These are phyloP conservation scores for Escovopsis sp. DNA, from an alignment of 2,329 filamentous ascomycete genomes.

Conservation along the genomic window DNA sequence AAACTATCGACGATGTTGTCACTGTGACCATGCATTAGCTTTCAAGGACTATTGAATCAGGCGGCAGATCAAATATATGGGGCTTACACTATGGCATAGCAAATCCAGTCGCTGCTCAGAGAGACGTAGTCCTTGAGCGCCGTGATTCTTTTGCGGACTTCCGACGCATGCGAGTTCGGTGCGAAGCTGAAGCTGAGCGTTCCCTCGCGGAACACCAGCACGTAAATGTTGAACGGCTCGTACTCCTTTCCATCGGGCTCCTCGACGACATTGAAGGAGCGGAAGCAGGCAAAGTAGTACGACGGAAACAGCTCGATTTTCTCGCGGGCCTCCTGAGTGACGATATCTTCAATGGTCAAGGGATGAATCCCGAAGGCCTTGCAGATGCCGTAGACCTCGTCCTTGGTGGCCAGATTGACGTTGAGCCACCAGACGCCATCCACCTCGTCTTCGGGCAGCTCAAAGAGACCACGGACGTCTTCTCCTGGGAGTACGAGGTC, in stretches of 20 bases:
- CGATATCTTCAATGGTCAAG: slow-evolving; percentile 90
- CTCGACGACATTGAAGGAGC: slow-evolving; percentile 70
- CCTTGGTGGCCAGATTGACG: slow-evolving; percentile 76
- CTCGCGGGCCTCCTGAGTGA: slow-evolving; percentile 86
- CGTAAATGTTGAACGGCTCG: slow-evolving; percentile 92
- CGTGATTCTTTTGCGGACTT: slow-evolving; percentile 83
- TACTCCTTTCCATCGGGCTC: slow-evolving; percentile 72
- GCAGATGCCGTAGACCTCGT: slow-evolving; percentile 76
- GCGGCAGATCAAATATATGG: not conserved
- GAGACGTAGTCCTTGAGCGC: slow-evolving; percentile 90
- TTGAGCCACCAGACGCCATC: slow-evolving; percentile 99
- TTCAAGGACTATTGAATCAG: not conserved
- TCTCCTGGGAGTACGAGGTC: slow-evolving; percentile 83
- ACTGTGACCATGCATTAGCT: slow-evolving; percentile 11
- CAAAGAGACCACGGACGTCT: slow-evolving; percentile 76
- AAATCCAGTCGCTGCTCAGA: slow-evolving; percentile 95
- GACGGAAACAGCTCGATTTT: slow-evolving; percentile 96
- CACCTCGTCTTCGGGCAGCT: slow-evolving; percentile 43
- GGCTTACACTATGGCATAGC: slow-evolving; percentile 86
- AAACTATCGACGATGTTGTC: slow-evolving; percentile 98
- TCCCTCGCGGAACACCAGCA: slow-evolving; percentile 90
- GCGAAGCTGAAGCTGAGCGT: slow-evolving; percentile 90
- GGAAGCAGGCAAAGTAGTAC: slow-evolving; percentile 97
- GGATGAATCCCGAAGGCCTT: slow-evolving; percentile 93
- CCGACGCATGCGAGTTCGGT: slow-evolving; percentile 71